Evolutionary conservation across 2,329 filamentous ascomycete genomes (phyloP), one percentile per base, ranked within the genome.

Genomic region (Lithohypha guttulata): DNA sequence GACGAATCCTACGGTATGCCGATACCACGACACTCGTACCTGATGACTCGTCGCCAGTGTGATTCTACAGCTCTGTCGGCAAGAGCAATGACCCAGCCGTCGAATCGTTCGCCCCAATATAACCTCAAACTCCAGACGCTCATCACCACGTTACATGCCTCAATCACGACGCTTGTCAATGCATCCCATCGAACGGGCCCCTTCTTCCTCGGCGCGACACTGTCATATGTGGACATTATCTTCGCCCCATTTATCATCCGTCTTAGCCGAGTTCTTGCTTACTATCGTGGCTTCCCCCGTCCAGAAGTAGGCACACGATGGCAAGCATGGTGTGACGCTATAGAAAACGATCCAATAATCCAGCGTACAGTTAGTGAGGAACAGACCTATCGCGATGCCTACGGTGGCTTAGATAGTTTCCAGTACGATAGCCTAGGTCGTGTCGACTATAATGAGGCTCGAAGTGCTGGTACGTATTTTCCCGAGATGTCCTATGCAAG

Each of bases 201-300:
- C 0, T 85, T 81, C 57, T 87, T 87, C 55, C 68, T 70, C 48
- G 75, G 75, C 6, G 49, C 57, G 0, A 50, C 65, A 1, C 63
- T 79, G 40, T 68, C 65, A 0, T 77, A 84, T 40, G 82, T 87
- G 0, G 81, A 87, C 48, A 68, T 85, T 11, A 78, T 85, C 52
- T 70, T 85, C 31, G 81, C 81, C 1, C 83, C 83, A 0, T 87
- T 84, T 69, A 70, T 84, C 10, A 55, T 86, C 13, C 70, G 83
- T 1, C 62, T 87, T 43, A 66, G 71, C n/a, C 71, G 74, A 2
- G 73, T 85, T 13, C 61, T 84, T 22, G 68, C 72, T 34, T 73
- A 75, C 11, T 77, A 80, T 47, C 65, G 77, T 14, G 73, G 71
- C 15, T 85, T 80, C 77, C 70, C 73, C 1, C 72, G 76, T 17